phyloP scores from a whole-genome alignment of 345 rosid species.

The Syzygium aqueum region DNA sequence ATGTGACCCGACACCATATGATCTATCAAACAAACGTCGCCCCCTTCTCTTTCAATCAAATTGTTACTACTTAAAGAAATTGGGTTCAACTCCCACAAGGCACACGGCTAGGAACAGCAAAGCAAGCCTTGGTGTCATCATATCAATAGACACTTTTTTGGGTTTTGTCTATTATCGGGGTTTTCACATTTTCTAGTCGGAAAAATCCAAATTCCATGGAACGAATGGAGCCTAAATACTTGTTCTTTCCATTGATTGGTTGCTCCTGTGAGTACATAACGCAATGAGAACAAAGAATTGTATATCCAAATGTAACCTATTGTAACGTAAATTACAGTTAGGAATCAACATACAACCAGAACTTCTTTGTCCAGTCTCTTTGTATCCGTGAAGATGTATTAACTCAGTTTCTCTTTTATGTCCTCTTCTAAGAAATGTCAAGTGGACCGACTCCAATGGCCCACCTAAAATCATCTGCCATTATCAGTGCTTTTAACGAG shows the following conservation, averaged over 20 bases:
- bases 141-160: no score
- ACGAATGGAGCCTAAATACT: no score
- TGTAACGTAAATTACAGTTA: background rate
- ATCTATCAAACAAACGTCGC: background rate
- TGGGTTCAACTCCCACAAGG: background rate
- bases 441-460: background rate
- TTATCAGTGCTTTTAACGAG: slow-evolving; percentile 44
- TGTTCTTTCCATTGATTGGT: background rate
- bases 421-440: background rate
- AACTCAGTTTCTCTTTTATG: background rate
- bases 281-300: background rate
- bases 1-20: background rate
- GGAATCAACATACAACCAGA: background rate
- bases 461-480: background rate
- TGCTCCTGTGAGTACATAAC: background rate
- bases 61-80: background rate
- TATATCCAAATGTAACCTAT: background rate
- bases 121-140: no score
- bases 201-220: background rate
- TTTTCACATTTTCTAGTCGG: background rate
- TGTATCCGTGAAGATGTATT: background rate
- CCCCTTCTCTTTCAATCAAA: background rate
- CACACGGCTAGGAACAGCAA: no score
- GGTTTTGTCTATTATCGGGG: no score
- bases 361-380: background rate